Evolutionary conservation across 352 stramenopile species (phyloP), one percentile per base, ranked within the genome.

Genomic region (Globisporangium nunn): DNA sequence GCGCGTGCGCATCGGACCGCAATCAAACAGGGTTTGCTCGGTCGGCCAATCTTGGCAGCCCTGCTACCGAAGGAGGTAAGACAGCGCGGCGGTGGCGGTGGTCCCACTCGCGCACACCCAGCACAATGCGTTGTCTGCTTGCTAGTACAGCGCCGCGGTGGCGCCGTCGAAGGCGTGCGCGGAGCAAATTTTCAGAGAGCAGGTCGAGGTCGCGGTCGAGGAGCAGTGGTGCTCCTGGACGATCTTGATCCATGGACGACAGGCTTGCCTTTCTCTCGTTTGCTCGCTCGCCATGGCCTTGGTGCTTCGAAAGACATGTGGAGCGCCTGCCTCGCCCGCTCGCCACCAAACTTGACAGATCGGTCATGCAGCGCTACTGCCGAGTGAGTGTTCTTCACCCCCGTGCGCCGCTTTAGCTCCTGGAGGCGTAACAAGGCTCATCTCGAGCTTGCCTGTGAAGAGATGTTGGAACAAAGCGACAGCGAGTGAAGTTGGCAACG

Each of bases 341-440:
- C 15, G 48, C 48, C 10, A 11, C 43, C 48, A 15, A 43, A 30
- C 48, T 53, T 53, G 48, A 53, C 48, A 29, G 30, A 53, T 53
- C 48, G 48, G 39, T 53, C 48, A 52, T 30, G 29, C 35, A 11
- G 35, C 11, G 35, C 3, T 12, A 3, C 14, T 41, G 7, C 3
- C 8, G 10, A 12, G 35, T 41, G 35, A 2, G 35, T 37, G 33
- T 8, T 37, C 33, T 8, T 37, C 33, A 8, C 33, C 33, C 6
- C 3, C 33, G 33, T 8, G 33, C 33, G 33, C 3, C 33, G 33
- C 33, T 37, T 37, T 37, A 8, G 33, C 33, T 37, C 33, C 33
- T 37, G 33, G 23, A 23, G 23, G 23, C 23, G 6, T 37, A 37
- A 37, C 33, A 37, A 37, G 33, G 33, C 5, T 37, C 33, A 11